phyloP scores from a whole-genome alignment of 1,284 basidiomycete species.

The Jaminaea rosea region DNA sequence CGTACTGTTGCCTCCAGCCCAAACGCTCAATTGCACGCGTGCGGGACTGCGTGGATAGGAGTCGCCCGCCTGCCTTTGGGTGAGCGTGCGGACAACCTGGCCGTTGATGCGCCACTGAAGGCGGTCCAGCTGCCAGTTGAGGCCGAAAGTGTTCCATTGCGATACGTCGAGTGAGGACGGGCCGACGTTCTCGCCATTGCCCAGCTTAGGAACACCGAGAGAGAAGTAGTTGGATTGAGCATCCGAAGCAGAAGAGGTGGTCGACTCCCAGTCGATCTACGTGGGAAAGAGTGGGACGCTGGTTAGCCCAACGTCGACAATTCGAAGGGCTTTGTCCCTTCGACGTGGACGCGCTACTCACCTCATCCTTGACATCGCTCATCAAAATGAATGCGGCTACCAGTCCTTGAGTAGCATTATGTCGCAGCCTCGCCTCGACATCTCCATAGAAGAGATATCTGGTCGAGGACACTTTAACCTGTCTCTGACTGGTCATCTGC shows the following conservation, averaged over 20 bases:
- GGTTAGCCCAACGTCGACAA: too few species aligned
- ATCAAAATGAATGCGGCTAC: conserved; percentile 35
- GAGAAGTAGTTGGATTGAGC: conserved; percentile 28
- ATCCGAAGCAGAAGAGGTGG: conserved; percentile 12
- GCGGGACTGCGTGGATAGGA: conserved; percentile 32
- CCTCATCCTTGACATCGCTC: conserved; percentile 32
- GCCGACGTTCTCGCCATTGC: conserved; percentile 3
- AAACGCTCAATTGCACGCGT: conserved; percentile 30
- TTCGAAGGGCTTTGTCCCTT: too few species aligned
- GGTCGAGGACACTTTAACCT: conserved; percentile 35
- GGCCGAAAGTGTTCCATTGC: conserved; percentile 31
- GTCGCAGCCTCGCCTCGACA: conserved; percentile 26
- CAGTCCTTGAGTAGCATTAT: conserved; percentile 26
- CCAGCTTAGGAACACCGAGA: conserved; percentile 8
- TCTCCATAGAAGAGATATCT: conserved; percentile 39
- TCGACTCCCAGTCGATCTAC: conserved; percentile 34
- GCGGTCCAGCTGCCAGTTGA: conserved; percentile 30
- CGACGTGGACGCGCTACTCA: too few species aligned
- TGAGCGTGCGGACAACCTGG: conserved; percentile 21
- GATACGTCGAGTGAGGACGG: conserved; percentile 6
- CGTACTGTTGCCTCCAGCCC: conserved; percentile 26
- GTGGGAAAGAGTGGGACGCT: too few species aligned
- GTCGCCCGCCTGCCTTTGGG: conserved; percentile 11
- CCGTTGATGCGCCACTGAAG: conserved; percentile 37
- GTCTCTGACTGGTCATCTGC: conserved; percentile 19